A percentile compares a stretch with the other conserved stretches of the same genome.
Conservation (phyloP, 768 basidiomycete genomes). For the Chiua virens region DNA sequence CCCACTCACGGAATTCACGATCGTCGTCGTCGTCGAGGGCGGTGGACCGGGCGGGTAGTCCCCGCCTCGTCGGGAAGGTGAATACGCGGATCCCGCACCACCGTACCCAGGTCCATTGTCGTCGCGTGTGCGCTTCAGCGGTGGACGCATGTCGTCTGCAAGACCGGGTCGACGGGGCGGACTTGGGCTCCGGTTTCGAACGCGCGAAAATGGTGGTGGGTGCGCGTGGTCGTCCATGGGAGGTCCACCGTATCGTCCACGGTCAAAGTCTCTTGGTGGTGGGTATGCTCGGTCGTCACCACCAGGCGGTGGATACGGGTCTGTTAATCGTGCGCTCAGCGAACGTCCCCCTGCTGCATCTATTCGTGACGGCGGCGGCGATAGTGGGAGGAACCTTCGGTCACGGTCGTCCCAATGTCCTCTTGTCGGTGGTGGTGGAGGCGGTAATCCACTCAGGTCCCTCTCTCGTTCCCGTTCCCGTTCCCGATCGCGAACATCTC, state of each 20-base stretch:
- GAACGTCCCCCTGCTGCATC: constrained; percentile 20
- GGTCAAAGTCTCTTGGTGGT: constrained; percentile 29
- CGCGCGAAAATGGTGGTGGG: constrained; percentile 33
- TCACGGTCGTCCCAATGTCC: constrained; percentile 42
- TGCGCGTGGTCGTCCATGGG: constrained; percentile 20
- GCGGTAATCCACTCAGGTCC: constrained; percentile 5
- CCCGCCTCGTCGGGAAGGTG: constrained; percentile 28
- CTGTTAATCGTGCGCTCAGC: constrained; percentile 29
- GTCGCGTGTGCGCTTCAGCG: constrained; percentile 46
- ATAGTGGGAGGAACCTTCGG: constrained; percentile 33
- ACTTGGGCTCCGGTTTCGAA: constrained; percentile 49
- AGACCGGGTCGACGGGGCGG: constrained; percentile 26
- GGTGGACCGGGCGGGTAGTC: constrained; percentile 26
- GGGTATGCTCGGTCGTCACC: constrained; percentile 29
- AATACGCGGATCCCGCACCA: constrained; percentile 22
- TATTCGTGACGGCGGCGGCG: constrained; percentile 22
- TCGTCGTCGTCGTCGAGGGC: constrained; percentile 10
- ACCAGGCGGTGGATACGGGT: constrained; percentile 18
- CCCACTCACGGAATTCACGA: not conserved
- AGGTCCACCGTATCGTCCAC: constrained; percentile 23
- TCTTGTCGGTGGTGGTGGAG: constrained; percentile 26
- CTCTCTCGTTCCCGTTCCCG: constrained; percentile 41
- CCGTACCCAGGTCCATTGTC: constrained; percentile 32
- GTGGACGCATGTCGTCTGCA: constrained; percentile 43
- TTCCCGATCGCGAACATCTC: constrained; percentile 36